Evolutionary conservation across 495 filamentous ascomycete genomes (phyloP).

Genomic region (Penicillium flavigenum): DNA sequence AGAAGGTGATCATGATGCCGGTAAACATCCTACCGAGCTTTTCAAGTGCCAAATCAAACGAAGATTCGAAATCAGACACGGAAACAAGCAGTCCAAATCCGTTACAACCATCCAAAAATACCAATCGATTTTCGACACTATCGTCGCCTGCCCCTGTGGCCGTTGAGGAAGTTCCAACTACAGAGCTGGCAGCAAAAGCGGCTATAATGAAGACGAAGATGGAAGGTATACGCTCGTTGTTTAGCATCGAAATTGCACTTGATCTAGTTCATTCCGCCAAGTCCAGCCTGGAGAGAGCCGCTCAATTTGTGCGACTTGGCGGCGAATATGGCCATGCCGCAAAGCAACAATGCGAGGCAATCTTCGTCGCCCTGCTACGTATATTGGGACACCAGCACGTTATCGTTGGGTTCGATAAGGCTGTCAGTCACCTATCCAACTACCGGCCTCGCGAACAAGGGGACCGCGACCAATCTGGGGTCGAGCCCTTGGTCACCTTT

Average conservation of each 20-base stretch:
- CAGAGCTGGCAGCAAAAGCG: constrained; percentile 92
- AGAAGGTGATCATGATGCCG: constrained; percentile 98
- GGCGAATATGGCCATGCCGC: constrained; percentile 79
- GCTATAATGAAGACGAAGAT: constrained; percentile 92
- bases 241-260: constrained; percentile 94
- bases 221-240: constrained; percentile 89
- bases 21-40: constrained; percentile 81
- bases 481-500: constrained; percentile 92
- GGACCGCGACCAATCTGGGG: constrained; percentile 66
- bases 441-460: constrained; percentile 89
- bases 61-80: constrained; percentile 31
- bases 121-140: constrained; percentile 54
- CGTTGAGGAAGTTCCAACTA: constrained; percentile 69
- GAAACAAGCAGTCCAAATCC: constrained; percentile 36
- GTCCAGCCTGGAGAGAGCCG: constrained; percentile 78
- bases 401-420: constrained; percentile 85
- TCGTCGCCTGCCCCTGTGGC: constrained; percentile 48
- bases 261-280: constrained; percentile 90
- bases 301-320: constrained; percentile 74
- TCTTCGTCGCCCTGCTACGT: constrained; percentile 81
- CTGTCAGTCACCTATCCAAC: constrained; percentile 82
- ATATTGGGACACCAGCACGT: constrained; percentile 86
- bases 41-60: constrained; percentile 50
- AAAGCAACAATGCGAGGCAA: constrained; percentile 83
- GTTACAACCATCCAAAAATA: constrained; percentile 40